Evolutionary conservation across 805 yeast species (phyloP), one percentile per base, ranked within the genome.

Genomic region (Starmerella bombicola): DNA sequence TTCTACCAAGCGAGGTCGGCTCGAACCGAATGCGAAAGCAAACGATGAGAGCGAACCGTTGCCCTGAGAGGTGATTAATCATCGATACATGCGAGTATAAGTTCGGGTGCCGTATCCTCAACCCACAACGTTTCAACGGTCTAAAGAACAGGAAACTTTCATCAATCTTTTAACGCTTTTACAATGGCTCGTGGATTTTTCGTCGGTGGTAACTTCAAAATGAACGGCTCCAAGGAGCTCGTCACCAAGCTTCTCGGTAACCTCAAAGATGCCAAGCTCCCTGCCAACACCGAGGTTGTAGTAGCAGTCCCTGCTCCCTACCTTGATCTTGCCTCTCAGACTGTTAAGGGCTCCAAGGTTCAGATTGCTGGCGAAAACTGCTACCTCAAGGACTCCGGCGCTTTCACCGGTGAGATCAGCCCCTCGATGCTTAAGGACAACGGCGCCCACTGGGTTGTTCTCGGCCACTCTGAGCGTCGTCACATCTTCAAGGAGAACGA

Each of bases 381-480:
- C 50, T 88, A 74, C 67, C 66, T 70, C 62, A 84, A 84, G 75
- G 77, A 76, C 51, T 73, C 86, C 42, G 98, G 98, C 70, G 98
- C 98, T 50, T 91, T 62, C 82, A 91, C 98, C 50, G 98, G 98
- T 65, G 98, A 91, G 71, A 76, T 80, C 61, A 79, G 94, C 38
- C 91, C 93, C 40, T 76, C 72, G 47, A 81, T 83, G 67, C 65
- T 88, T 62, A 79, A 81, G 71, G 98, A 91, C 63, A 73, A 80
- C 58, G 93, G 93, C 53, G 91, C 84, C 54, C 74, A 73, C 50
- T 91, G 96, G 96, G 93, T 86, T 50, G 74, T 91, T 60, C 73
- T 91, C 54, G 98, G 98, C 58, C 98, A 91, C 76, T 83, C 95
- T 50, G 98, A 91, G 74, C 86, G 98, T 74, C 83, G 98, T 73